A percentile compares a stretch with the other conserved stretches of the same genome.
These are phyloP conservation scores for Stephanodiscus minutulus DNA, from an alignment of 108 stramenopile genomes.

Conservation along the genomic window DNA sequence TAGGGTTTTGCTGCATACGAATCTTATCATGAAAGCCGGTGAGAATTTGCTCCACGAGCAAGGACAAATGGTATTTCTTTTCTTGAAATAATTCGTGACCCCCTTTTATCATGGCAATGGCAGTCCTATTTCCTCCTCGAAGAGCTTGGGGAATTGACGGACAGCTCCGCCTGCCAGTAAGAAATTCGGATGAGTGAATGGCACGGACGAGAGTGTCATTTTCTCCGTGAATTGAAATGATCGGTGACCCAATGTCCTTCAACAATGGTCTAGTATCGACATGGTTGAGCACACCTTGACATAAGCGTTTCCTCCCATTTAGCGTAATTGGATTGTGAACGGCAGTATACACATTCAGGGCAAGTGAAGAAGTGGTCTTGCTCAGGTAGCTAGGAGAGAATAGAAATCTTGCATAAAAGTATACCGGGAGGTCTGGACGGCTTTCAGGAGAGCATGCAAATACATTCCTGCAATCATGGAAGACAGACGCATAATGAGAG, in stretches of 20 bases:
- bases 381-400: slow-evolving; percentile 76
- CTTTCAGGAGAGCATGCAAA: slow-evolving; percentile 76
- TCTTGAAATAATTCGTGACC: slow-evolving; percentile 91
- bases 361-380: slow-evolving; percentile 82
- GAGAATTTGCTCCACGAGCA: slow-evolving; percentile 78
- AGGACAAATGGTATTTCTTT: slow-evolving; percentile 57
- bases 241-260: slow-evolving; percentile 54
- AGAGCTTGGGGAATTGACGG: slow-evolving; percentile 63
- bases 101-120: slow-evolving; percentile 79
- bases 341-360: slow-evolving; percentile 86
- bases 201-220: slow-evolving; percentile 75
- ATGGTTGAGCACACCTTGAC: slow-evolving; percentile 71
- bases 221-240: slow-evolving; percentile 75
- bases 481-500: slow-evolving; percentile 79
- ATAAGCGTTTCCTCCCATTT: slow-evolving; percentile 73
- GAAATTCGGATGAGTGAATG: slow-evolving; percentile 69
- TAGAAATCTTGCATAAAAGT: slow-evolving; percentile 87
- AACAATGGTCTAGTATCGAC: slow-evolving; percentile 73
- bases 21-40: slow-evolving; percentile 58
- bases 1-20: slow-evolving; percentile 3
- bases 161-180: slow-evolving; percentile 60
- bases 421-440: slow-evolving; percentile 88
- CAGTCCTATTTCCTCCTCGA: slow-evolving; percentile 53
- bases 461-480: slow-evolving; percentile 90
- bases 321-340: slow-evolving; percentile 86